Evolutionary conservation across 2,329 filamentous ascomycete genomes (phyloP), one percentile per base, ranked within the genome.

Genomic region (Penicillium sp.): DNA sequence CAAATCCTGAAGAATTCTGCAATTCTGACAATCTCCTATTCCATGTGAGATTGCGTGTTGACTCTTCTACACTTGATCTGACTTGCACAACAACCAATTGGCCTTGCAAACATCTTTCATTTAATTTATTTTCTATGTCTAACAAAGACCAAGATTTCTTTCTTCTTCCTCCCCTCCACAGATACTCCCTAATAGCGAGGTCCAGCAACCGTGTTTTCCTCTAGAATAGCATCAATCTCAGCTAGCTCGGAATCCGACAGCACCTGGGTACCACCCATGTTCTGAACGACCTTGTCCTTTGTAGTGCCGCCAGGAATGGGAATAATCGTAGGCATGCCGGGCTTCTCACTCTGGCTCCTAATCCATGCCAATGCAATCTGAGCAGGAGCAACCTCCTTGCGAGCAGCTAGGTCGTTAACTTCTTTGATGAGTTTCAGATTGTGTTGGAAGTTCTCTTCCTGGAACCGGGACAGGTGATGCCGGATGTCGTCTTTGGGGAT

Each of bases 341-440:
- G 65, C 59, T 69, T 70, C 30, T 65, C 67, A 48, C 74, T 76
- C 54, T 77, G 70, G 2, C 71, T 71, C 27, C 70, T 68, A 8
- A 81, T 69, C 80, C 80, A 82, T 14, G 71, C 74, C 32, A 82
- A 66, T 1, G 76, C 80, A 32, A 82, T 67, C 65, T 82, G 79
- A 7, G 74, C 71, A 2, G 74, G 70, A 2, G 76, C 70, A 26
- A 72, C 65, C 9, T 71, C 72, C 61, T 80, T 81, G 48, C 70
- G 70, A 54, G 70, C 53, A 0, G 79, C 79, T 42, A 82, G 63
- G 14, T 68, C 67, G 45, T 75, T 69, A 8, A 81, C 64, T 55
- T 76, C 72, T 3, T 76, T 65, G 13, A 81, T 75, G 8, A 82
- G 72, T 61, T 77, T 71, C 19, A 79, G 64, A 61, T 83, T 83